Conservation (phyloP, 352 stramenopile species). For the Globisporangium emineosum region DNA sequence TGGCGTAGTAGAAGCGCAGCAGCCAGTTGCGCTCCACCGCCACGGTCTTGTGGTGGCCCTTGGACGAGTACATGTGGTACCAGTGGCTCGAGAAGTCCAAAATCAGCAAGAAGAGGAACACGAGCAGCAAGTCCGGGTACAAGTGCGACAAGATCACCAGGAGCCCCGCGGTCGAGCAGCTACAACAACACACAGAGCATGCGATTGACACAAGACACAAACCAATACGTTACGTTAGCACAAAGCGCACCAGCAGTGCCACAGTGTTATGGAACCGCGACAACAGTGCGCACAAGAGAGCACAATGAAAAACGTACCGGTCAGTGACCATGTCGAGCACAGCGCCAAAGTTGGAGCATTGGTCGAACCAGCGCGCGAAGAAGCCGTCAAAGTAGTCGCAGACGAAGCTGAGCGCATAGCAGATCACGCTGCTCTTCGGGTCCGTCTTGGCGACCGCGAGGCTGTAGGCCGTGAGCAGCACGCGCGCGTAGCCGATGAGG, state of each 20-base stretch:
- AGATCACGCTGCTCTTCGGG: conserved; percentile 77
- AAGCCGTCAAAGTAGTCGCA: conserved; percentile 98
- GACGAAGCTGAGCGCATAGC: conserved; percentile 95
- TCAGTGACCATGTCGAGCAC: conserved; percentile 99
- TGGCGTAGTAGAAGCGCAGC: conserved; percentile 92
- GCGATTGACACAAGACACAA: background rate
- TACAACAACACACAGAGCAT: conserved; percentile 10
- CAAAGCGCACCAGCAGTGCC: conserved; percentile 1
- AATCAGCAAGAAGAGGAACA: conserved; percentile 90
- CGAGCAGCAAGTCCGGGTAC: conserved; percentile 81
- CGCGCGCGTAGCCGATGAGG: conserved; percentile 93
- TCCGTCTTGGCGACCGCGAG: conserved; percentile 69
- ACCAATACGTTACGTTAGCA: background rate
- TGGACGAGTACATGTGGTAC: conserved; percentile 97
- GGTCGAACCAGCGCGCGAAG: conserved; percentile 94
- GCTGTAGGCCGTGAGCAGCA: conserved; percentile 85
- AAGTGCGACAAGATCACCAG: conserved; percentile 93
- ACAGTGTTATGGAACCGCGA: background rate
- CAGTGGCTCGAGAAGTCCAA: conserved; percentile 98
- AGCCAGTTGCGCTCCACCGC: conserved; percentile 92
- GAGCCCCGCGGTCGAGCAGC: conserved; percentile 94
- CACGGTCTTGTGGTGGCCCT: conserved; percentile 95
- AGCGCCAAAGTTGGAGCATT: conserved; percentile 94
- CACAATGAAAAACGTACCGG: conserved; percentile 29
- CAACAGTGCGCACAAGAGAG: background rate